These are phyloP conservation scores for Hymenoscyphus fructigenus DNA, from an alignment of 2,329 filamentous ascomycete genomes.

Conservation along the genomic window DNA sequence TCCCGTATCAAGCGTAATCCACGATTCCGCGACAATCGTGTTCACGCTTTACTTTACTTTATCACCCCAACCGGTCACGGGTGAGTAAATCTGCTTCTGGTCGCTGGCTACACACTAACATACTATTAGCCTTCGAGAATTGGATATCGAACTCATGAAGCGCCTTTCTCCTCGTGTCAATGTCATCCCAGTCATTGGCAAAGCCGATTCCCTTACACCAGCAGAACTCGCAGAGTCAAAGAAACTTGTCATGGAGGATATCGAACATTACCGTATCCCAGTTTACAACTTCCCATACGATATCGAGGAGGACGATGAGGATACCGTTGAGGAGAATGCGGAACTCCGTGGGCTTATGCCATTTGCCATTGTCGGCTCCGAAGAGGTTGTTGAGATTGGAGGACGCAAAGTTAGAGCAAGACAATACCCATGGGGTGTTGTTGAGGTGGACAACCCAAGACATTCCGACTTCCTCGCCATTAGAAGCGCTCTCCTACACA, in stretches of 20 bases:
- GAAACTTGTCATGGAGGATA: slow-evolving; percentile 99
- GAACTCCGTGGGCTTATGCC: slow-evolving; percentile 97
- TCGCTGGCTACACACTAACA: slow-evolving; percentile 20
- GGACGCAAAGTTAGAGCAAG: slow-evolving; percentile 89
- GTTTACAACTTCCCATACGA: slow-evolving; percentile 99
- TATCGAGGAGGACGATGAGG: slow-evolving; percentile 98
- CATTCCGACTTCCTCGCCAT: slow-evolving; percentile 99
- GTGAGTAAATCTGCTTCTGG: slow-evolving; percentile 49
- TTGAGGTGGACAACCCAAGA: slow-evolving; percentile 98
- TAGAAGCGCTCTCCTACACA: slow-evolving; percentile 92
- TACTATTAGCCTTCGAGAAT: slow-evolving; percentile 77
- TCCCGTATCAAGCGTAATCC: slow-evolving; percentile 99
- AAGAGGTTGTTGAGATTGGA: slow-evolving; percentile 91
- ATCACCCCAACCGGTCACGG: slow-evolving; percentile 97
- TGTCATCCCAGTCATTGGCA: slow-evolving; percentile 97
- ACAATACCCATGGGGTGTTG: slow-evolving; percentile 98
- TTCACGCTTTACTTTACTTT: slow-evolving; percentile 98
- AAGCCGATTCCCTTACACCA: slow-evolving; percentile 95
- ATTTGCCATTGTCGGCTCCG: slow-evolving; percentile 96
- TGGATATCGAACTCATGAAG: slow-evolving; percentile 99
- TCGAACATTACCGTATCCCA: slow-evolving; percentile 98
- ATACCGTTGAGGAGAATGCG: slow-evolving; percentile 98
- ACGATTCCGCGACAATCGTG: slow-evolving; percentile 97
- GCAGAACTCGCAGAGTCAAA: slow-evolving; percentile 97
- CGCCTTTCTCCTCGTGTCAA: slow-evolving; percentile 97